Base-by-base conservation (phyloP, 768 basidiomycete species). In the Lactarius tabidus region DNA sequence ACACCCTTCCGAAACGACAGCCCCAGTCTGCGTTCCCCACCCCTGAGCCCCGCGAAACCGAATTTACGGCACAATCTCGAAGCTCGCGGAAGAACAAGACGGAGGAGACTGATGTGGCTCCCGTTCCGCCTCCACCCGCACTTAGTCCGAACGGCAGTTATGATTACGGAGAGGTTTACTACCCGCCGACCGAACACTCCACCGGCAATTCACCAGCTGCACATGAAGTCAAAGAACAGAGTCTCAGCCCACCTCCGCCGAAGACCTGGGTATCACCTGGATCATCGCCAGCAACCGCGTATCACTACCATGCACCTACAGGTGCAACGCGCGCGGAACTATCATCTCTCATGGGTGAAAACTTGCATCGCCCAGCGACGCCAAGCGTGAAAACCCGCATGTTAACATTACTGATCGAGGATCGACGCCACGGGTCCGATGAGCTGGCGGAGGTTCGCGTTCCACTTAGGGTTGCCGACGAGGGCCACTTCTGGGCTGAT, bases 401-500 rank as follows among this genome's bases (percentile, higher is more conserved):
- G 76, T 75, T 91, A 10, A 91, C 89, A 14, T 68, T 91, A 45
- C 78, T 90, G 9, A 89, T 90, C 15, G 81, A 85, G 60, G 89
- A 90, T 68, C 66, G 77, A 57, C 82, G 89, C 39, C 81, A 78
- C 66, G 82, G 81, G 7, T 75, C 75, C 1, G 74, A 75, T 39
- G 89, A 90, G 72, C 78, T 90, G 23, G 85, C 85, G 1, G 90
- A 91, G 72, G 83, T 91, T 23, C 81, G 77, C 41, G 81, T 90
- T 35, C 82, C 81, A n/a, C 73, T 91, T 41, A 82, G 74, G 70
- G 70, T 72, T 6, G 77, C 79, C 3, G 75, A 77, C 6, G 78
- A 79, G 41, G 85, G 83, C 68, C 84, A 85, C 6, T 88, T 81
- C 70, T 91, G 89, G 89, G 89, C 84, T 7, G 84, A 89, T 71